These are phyloP conservation scores for Astrephomene gubernaculifera DNA, from an alignment of 139 green algal genomes.

Conservation along the genomic window DNA sequence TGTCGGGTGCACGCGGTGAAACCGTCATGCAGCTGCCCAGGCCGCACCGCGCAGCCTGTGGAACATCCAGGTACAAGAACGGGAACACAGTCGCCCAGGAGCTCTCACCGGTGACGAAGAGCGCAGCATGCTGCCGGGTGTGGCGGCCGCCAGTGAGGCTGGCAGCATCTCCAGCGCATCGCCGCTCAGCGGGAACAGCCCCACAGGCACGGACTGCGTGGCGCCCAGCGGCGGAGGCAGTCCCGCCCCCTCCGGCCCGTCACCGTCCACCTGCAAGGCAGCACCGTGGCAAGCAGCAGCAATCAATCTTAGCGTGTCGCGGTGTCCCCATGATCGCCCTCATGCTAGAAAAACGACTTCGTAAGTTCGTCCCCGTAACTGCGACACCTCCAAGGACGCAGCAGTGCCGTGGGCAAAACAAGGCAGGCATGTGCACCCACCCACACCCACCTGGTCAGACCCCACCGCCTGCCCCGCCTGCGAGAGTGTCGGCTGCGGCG, in stretches of 20 bases:
- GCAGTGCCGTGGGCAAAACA: too few species aligned
- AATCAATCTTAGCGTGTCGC: too few species aligned
- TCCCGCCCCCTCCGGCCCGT: neutral
- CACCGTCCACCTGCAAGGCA: neutral
- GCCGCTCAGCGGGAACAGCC: neutral
- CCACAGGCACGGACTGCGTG: neutral
- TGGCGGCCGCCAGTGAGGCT: neutral
- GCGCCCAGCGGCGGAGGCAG: neutral
- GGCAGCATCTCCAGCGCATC: neutral
- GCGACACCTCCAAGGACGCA: too few species aligned
- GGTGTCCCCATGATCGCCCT: too few species aligned
- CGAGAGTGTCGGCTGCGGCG: neutral
- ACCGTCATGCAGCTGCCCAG: too few species aligned
- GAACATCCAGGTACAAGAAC: neutral
- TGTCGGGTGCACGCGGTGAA: too few species aligned
- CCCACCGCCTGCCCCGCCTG: too few species aligned
- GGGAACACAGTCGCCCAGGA: neutral
- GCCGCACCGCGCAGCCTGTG: too few species aligned
- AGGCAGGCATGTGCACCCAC: too few species aligned
- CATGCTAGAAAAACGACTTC: too few species aligned
- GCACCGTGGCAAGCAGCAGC: neutral
- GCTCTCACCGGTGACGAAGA: constrained; percentile 1
- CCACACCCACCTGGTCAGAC: too few species aligned
- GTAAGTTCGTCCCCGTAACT: too few species aligned
- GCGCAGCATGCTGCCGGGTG: neutral